Percentiles rank a stretch among this genome's conserved stretches.
These are phyloP conservation scores for Orobanche coerulescens DNA, from an alignment of 257 asterid genomes.

Conservation along the genomic window DNA sequence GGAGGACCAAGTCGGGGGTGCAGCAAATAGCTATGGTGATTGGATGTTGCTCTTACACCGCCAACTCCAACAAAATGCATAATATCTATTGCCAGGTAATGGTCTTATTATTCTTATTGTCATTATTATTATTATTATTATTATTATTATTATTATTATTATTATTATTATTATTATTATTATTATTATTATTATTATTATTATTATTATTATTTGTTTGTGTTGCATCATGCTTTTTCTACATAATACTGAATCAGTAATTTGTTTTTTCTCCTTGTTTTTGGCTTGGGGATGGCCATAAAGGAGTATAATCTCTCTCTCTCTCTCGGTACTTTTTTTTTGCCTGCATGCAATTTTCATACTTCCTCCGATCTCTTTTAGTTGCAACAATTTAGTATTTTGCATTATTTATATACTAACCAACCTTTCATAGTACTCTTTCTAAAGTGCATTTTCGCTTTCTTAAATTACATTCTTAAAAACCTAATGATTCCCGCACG, in stretches of 20 bases:
- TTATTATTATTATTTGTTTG: background rate
- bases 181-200: no score
- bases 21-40: slow-evolving; percentile 56
- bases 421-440: background rate
- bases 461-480: background rate
- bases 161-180: no score
- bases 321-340: background rate
- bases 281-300: slow-evolving; percentile 8
- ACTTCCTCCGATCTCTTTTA: background rate
- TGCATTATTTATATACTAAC: background rate
- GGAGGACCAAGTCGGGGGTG: slow-evolving; percentile 62
- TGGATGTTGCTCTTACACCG: slow-evolving; percentile 68
- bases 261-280: background rate
- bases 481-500: background rate
- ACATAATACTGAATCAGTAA: background rate
- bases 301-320: background rate
- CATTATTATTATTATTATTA: no score
- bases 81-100: slow-evolving; percentile 38
- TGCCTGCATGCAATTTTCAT: background rate
- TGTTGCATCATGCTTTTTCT: background rate
- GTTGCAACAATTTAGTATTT: background rate
- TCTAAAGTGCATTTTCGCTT: background rate
- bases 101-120: background rate
- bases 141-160: no score
- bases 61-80: slow-evolving; percentile 71